Evolutionary conservation across 2,329 filamentous ascomycete species (phyloP).

Genomic region (Cladosporium austrohemisphaericum): DNA sequence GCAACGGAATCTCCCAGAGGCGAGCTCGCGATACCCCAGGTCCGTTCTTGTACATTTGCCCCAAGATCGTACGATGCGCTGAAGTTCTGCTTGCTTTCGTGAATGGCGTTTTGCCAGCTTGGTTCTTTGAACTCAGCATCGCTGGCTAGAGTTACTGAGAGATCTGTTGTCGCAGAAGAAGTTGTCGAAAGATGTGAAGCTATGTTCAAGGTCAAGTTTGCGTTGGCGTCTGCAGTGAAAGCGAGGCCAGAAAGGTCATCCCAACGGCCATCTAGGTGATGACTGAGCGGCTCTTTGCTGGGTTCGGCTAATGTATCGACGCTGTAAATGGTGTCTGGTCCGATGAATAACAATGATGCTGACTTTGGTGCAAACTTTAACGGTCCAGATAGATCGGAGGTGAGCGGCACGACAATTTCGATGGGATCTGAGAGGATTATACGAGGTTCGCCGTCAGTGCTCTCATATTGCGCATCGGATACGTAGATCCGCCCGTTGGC

Average conservation of each 20-base stretch:
- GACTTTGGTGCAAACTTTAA: conserved; percentile 20
- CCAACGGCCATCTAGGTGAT: conserved; percentile 42
- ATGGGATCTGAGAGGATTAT: not conserved
- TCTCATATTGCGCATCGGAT: not conserved
- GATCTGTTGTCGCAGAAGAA: conserved; percentile 29
- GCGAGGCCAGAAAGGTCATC: conserved; percentile 39
- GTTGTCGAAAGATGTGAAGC: conserved; percentile 36
- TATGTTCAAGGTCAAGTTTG: conserved; percentile 32
- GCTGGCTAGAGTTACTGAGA: conserved; percentile 23
- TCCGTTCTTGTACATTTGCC: conserved; percentile 47
- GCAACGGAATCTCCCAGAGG: conserved; percentile 48
- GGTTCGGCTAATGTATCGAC: conserved; percentile 26
- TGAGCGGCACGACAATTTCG: not conserved
- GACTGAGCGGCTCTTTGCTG: conserved; percentile 21
- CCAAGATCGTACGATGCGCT: conserved; percentile 49
- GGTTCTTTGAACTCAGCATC: conserved; percentile 18
- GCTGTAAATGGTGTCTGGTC: conserved; percentile 25
- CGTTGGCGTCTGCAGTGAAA: conserved; percentile 20
- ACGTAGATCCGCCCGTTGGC: not conserved
- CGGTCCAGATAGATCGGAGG: conserved; percentile 17
- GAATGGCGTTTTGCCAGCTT: conserved; percentile 41
- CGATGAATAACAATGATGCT: conserved; percentile 32
- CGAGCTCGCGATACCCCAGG: conserved; percentile 51
- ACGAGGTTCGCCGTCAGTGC: not conserved
- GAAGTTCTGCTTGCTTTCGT: conserved; percentile 40